Evolutionary conservation across 768 basidiomycete genomes (phyloP), one percentile per base, ranked within the genome.

Genomic region (Gloeopeniophorella convolvens): DNA sequence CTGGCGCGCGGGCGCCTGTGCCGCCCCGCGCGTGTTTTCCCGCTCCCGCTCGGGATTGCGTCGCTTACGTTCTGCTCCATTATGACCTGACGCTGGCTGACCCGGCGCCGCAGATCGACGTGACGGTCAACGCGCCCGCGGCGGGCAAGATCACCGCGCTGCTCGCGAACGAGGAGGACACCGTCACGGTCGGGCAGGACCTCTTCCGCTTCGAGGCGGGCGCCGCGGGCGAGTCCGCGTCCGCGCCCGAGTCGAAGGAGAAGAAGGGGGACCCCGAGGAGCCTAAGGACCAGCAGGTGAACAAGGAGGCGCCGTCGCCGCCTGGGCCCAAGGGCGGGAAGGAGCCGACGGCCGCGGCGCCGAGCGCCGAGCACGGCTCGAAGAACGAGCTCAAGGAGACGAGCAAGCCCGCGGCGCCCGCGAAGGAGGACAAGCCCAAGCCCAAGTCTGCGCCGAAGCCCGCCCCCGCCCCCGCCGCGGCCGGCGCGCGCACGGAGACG

Each of bases 131-230:
- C 64, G 89, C 95, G 15, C 88, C 95, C 7, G 72, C 77, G 58
- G 77, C 92, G 9, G 95, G 95, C 12, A 93, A 75, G 41, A 92
- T 99, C 56, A 78, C 83, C 16, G 85, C 96, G 65, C 71, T 89
- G 13, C 78, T 97, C 26, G 92, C 85, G 36, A 79, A 76, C 34
- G 95, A 97, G 68, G 95, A 99, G 61, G 88, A 92, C 60, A 96
- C 93, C 18, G 95, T 98, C 51, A 74, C 80, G 6, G 92, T 97
- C 32, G 95, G 95, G 26, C 92, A 97, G 68, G 95, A 97, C 63
- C 75, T 98, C 42, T 88, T 97, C 70, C 77, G 83, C 60, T 79
- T 97, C 50, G 95, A 97, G 62, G 79, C 85, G 20, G 94, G 93
- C 23, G 67, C 61, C 36, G 61, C 45, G 27, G 59, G 55, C 26